phyloP scores from a whole-genome alignment of 2,329 filamentous ascomycete genomes.

The Tolypocladium endophyticum region DNA sequence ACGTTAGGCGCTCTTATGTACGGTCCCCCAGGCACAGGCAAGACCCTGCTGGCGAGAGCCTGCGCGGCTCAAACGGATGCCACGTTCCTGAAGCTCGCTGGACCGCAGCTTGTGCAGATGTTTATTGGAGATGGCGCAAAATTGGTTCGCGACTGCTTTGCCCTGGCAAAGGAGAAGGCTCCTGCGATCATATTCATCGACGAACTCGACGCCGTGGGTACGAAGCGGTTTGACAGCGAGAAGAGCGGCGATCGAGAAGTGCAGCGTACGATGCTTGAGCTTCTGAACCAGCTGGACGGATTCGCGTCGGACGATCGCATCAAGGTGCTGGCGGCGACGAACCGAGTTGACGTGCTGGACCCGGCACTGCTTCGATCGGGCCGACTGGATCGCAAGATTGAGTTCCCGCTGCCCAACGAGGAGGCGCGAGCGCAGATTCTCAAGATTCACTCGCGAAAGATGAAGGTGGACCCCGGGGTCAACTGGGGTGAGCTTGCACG shows the following conservation, averaged over 20 bases:
- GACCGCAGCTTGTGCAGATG: slow-evolving; percentile 97
- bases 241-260: slow-evolving; percentile 97
- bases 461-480: slow-evolving; percentile 85
- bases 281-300: slow-evolving; percentile 95
- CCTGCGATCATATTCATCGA: slow-evolving; percentile 99
- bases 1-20: slow-evolving; percentile 88
- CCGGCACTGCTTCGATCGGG: slow-evolving; percentile 85
- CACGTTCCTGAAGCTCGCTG: slow-evolving; percentile 96
- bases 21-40: slow-evolving; percentile 81
- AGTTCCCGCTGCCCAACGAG: slow-evolving; percentile 96
- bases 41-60: slow-evolving; percentile 85
- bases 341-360: slow-evolving; percentile 88
- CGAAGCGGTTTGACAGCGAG: slow-evolving; percentile 96
- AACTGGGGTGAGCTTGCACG: slow-evolving; percentile 95
- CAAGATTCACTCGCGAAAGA: slow-evolving; percentile 95
- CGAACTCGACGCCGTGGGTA: slow-evolving; percentile 95
- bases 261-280: slow-evolving; percentile 95
- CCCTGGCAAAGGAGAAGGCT: slow-evolving; percentile 95
- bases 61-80: slow-evolving; percentile 97
- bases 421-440: slow-evolving; percentile 95
- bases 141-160: slow-evolving; percentile 94
- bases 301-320: slow-evolving; percentile 95
- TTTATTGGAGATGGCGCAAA: slow-evolving; percentile 99
- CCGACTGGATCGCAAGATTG: slow-evolving; percentile 91
- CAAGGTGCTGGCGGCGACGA: slow-evolving; percentile 91